Percentiles rank a stretch among this genome's conserved stretches.
Evolutionary conservation across 139 green algal species (phyloP).

Genomic region (Picochlorum sp.): DNA sequence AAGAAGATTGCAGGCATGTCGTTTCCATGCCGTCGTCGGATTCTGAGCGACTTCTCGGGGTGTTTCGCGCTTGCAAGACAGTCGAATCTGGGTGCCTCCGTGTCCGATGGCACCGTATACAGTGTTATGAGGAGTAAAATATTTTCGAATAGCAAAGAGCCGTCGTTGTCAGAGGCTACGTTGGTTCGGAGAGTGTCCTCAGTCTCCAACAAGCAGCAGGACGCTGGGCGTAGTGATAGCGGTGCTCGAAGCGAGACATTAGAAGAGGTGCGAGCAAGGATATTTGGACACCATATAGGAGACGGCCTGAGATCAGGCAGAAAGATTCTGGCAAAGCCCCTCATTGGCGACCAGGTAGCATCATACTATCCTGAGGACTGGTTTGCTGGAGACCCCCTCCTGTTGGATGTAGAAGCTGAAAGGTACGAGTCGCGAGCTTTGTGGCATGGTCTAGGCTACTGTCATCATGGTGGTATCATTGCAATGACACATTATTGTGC

Average conservation of each 20-base stretch:
- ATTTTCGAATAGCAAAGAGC: too few relatives aligned
- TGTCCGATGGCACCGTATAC: too few relatives aligned
- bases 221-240: too few relatives aligned
- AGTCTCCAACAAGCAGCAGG: too few relatives aligned
- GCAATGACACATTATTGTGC: neutral
- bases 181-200: neutral
- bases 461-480: neutral
- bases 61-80: too few relatives aligned
- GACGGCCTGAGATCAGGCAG: conserved; percentile 51
- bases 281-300: conserved; percentile 58
- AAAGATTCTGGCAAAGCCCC: conserved; percentile 45
- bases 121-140: too few relatives aligned
- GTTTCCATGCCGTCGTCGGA: too few relatives aligned
- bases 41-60: too few relatives aligned
- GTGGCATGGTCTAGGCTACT: neutral
- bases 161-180: too few relatives aligned
- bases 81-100: too few relatives aligned
- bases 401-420: conserved; percentile 34
- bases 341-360: conserved; percentile 38
- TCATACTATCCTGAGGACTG: conserved; percentile 42
- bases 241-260: conserved; percentile 20
- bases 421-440: conserved; percentile 23
- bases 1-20: too few relatives aligned
- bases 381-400: conserved; percentile 40
- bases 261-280: conserved; percentile 42